Base-by-base conservation (phyloP, 2,329 filamentous ascomycete species). In the Xenosphaeropsis pyriputrescens region DNA sequence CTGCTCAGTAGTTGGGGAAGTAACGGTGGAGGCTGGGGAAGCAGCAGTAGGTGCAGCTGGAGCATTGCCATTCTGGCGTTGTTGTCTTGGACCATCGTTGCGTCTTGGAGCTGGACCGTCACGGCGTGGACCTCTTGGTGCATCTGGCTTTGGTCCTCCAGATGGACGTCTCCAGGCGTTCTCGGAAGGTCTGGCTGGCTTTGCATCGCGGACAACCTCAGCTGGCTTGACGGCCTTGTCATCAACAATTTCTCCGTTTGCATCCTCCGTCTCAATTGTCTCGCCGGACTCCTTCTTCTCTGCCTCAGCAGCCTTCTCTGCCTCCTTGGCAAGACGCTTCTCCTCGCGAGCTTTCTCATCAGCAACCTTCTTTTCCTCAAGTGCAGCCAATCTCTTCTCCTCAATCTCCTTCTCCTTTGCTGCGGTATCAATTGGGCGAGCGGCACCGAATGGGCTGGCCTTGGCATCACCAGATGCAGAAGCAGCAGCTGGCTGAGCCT, bases 401-500 rank as follows among this genome's bases (percentile, higher is more conserved):
- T 93, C 89, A 41, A 98, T 77, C 58, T 93, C 79, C 50, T 79
- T 80, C 64, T 96, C 89, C 47, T 84, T 79, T 12, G 86, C 73
- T 34, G 85, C 83, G 34, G 89, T 96, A 61, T 98, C 88, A 50
- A 96, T 94, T 39, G 91, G 91, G 44, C 82, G 79, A 40, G 91
- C 91, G 43, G 83, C 88, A 51, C 91, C 91, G 56, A 98, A 98
- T 31, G 86, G 86, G 59, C 81, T 96, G 18, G 86, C 72, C 67
- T 95, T 96, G 32, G 83, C 66, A 51, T 91, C 81, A n/a, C 60
- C 54, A 39, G 66, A 54, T 36, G 63, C 51, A 8, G 65, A 57
- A 9, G 75, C 65, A 17, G 76, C 56, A 3, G 70, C 63, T 26
- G 62, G 46, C 8, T 61, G 52, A 3, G 65, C 69, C 51, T 93